Conservation (phyloP, 345 rosid genomes). For the Xanthoceras sorbifolium region DNA sequence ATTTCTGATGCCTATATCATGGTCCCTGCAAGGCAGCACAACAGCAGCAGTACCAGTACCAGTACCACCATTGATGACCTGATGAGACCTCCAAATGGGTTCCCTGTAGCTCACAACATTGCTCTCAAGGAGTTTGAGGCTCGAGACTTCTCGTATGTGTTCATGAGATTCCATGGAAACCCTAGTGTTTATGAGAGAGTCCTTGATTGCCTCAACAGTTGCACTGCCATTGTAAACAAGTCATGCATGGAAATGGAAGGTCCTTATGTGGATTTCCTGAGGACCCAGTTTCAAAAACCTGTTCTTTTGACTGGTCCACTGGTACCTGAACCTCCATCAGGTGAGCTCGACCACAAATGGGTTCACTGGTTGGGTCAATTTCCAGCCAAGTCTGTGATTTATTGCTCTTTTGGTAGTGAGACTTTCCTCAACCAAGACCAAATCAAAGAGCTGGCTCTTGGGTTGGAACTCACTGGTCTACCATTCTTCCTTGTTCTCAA, state of each 20-base stretch:
- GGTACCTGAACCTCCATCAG: conserved; percentile 30
- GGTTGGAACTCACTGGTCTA: conserved; percentile 34
- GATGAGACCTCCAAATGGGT: conserved; percentile 30
- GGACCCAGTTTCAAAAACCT: conserved; percentile 26
- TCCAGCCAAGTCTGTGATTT: conserved; percentile 27
- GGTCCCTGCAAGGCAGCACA: conserved; percentile 23
- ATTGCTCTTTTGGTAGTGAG: conserved; percentile 40
- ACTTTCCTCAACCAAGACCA: conserved; percentile 31
- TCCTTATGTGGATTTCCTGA: conserved; percentile 28
- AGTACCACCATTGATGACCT: conserved; percentile 19
- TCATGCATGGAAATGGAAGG: conserved; percentile 34
- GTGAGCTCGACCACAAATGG: conserved; percentile 31
- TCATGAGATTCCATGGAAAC: conserved; percentile 20
- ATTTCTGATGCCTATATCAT: conserved; percentile 18
- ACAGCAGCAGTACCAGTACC: too few relatives aligned
- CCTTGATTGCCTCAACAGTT: neutral
- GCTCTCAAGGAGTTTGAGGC: conserved; percentile 27
- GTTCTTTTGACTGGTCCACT: conserved; percentile 32
- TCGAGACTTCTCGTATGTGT: conserved; percentile 13
- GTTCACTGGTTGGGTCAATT: conserved; percentile 29
- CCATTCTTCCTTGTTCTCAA: conserved; percentile 40
- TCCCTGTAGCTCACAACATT: conserved; percentile 13
- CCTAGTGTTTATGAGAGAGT: conserved; percentile 13
- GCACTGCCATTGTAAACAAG: conserved; percentile 21
- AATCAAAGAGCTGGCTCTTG: conserved; percentile 28